A percentile compares a stretch with the other conserved stretches of the same genome.
phyloP scores from a whole-genome alignment of 257 asterid species.

The Lycium ferocissimum region DNA sequence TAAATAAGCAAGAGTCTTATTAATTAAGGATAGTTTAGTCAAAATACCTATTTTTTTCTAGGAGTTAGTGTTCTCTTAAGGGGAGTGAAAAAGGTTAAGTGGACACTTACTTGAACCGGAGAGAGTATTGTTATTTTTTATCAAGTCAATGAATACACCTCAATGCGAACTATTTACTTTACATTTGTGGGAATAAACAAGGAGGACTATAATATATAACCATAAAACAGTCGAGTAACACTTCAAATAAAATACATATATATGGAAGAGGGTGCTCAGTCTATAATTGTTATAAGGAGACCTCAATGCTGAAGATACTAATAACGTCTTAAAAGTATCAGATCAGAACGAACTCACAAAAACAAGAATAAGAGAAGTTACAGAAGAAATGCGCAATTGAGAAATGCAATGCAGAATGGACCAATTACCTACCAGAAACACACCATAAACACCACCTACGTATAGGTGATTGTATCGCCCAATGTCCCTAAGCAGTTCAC shows the following conservation, averaged over 20 bases:
- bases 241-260: background rate
- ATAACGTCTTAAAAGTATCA: background rate
- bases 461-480: slow-evolving; percentile 55
- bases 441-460: slow-evolving; percentile 47
- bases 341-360: background rate
- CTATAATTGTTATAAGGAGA: too few species aligned
- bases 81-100: too few species aligned
- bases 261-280: background rate
- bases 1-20: too few species aligned
- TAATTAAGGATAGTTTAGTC: too few species aligned
- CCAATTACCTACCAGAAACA: slow-evolving; percentile 47
- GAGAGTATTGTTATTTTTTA: background rate
- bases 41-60: too few species aligned
- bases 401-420: background rate
- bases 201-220: background rate
- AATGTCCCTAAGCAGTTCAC: slow-evolving; percentile 45
- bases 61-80: too few species aligned
- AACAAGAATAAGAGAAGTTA: background rate
- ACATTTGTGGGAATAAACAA: background rate
- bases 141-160: background rate
- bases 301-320: background rate
- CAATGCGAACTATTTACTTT: background rate
- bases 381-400: background rate
- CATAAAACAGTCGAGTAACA: background rate
- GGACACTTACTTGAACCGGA: too few species aligned